Evolutionary conservation across 2,329 filamentous ascomycete species (phyloP).

Genomic region (Fusarium poae): DNA sequence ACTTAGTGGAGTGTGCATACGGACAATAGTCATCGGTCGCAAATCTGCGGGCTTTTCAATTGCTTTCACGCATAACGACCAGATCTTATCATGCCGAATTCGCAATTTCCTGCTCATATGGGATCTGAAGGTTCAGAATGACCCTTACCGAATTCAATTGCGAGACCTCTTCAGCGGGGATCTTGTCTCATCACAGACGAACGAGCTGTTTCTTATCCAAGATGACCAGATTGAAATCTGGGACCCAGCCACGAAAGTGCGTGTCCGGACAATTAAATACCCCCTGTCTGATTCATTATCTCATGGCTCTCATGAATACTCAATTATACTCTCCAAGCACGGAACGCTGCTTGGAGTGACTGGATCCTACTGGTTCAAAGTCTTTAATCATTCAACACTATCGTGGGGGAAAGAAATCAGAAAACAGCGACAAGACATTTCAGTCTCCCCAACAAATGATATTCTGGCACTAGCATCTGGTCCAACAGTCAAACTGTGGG

Average conservation of each 20-base stretch:
- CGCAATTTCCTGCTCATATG: neutral
- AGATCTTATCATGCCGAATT: neutral
- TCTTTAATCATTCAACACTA: neutral
- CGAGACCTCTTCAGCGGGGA: rapidly evolving
- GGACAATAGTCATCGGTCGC: neutral
- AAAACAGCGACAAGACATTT: neutral
- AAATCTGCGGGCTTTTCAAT: neutral
- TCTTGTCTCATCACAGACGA: neutral
- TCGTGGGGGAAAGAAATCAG: rapidly evolving
- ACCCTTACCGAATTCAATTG: neutral
- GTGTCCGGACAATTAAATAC: neutral
- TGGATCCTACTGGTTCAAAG: rapidly evolving
- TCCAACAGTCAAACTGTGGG: neutral
- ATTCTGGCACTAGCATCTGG: neutral
- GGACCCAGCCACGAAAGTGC: neutral
- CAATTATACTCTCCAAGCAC: neutral
- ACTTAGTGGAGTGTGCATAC: neutral
- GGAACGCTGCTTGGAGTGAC: neutral
- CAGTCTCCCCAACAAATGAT: neutral
- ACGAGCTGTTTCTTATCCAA: neutral
- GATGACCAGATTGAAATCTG: neutral
- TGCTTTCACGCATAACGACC: neutral
- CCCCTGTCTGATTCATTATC: too few species aligned
- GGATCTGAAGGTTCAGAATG: neutral
- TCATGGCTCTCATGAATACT: neutral